Conservation (phyloP, 2,329 filamentous ascomycete genomes). For the Trichoderma cornu-damae region DNA sequence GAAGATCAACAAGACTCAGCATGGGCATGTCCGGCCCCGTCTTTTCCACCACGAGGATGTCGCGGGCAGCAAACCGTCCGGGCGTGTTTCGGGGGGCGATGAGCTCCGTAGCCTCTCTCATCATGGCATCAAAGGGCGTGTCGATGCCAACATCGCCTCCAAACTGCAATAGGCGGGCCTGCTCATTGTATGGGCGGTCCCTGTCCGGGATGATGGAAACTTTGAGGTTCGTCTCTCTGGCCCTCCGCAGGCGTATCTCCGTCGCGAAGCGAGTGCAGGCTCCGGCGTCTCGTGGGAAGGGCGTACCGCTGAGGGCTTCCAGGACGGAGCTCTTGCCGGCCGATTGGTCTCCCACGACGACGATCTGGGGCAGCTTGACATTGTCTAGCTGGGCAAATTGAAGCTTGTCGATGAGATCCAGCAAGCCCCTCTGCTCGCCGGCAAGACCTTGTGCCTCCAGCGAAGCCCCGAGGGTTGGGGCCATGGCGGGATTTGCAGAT, state of each 20-base stretch:
- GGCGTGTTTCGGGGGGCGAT: constrained; percentile 48
- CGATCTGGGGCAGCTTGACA: constrained; percentile 54
- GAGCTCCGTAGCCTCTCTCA: constrained; percentile 46
- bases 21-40: constrained; percentile 55
- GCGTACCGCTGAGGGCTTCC: constrained; percentile 58
- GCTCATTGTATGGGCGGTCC: constrained; percentile 41
- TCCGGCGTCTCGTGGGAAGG: constrained; percentile 55
- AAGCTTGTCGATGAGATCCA: constrained; percentile 55
- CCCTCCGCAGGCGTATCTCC: constrained; percentile 51
- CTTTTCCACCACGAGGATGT: constrained; percentile 55
- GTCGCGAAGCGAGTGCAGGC: constrained; percentile 59
- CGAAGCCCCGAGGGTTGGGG: constrained; percentile 43
- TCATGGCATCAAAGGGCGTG: constrained; percentile 46
- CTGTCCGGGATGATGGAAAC: constrained; percentile 54
- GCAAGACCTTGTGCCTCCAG: constrained; percentile 47
- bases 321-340: constrained; percentile 60
- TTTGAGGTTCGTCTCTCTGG: constrained; percentile 41
- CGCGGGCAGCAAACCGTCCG: constrained; percentile 46
- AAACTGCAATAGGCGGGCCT: constrained; percentile 44
- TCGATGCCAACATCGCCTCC: constrained; percentile 43
- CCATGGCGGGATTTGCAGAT: constrained; percentile 26
- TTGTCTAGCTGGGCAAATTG: constrained; percentile 49
- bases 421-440: constrained; percentile 50
- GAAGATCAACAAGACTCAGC: constrained; percentile 57
- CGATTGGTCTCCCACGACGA: constrained; percentile 60